These are phyloP conservation scores for Lichtheimia ramosa DNA, from an alignment of 371 early-diverging fungal species.

Conservation along the genomic window DNA sequence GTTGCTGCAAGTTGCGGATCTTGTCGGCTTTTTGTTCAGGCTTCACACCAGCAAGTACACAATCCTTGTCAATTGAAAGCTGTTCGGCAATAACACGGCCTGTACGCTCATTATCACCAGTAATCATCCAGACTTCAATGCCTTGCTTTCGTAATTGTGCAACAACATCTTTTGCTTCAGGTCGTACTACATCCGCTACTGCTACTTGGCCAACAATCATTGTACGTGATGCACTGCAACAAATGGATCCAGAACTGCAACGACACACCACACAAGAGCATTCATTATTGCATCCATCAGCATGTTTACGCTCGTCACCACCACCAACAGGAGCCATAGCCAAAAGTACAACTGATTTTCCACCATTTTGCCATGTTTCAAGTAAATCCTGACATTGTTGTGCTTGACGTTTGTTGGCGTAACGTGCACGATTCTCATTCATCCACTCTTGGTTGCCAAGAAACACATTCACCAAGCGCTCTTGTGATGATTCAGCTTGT, in stretches of 20 bases:
- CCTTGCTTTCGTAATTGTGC: conserved; percentile 41
- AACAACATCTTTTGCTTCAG: conserved; percentile 52
- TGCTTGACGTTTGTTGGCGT: conserved; percentile 41
- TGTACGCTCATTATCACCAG: conserved; percentile 66
- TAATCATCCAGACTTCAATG: conserved; percentile 73
- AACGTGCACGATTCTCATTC: conserved; percentile 60
- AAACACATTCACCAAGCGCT: conserved; percentile 53
- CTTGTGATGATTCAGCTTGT: conserved; percentile 28
- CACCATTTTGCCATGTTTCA: conserved; percentile 57
- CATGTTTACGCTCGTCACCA: conserved; percentile 16
- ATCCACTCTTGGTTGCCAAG: conserved; percentile 75
- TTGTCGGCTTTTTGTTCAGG: conserved; percentile 71
- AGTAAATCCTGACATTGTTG: conserved; percentile 28
- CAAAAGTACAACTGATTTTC: conserved; percentile 64
- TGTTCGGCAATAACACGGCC: conserved; percentile 60
- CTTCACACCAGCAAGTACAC: conserved; percentile 56
- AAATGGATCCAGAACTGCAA: conserved; percentile 41
- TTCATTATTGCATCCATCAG: conserved; percentile 36
- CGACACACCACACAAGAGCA: conserved; percentile 53
- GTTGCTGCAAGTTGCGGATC: conserved; percentile 58
- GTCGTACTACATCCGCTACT: conserved; percentile 57
- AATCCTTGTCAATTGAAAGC: conserved; percentile 56
- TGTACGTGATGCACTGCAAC: conserved; percentile 36
- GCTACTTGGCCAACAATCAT: conserved; percentile 56
- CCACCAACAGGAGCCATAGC: conserved; percentile 49